These are phyloP conservation scores for Penicillium psychrosexuale DNA, from an alignment of 2,329 filamentous ascomycete genomes.

Conservation along the genomic window DNA sequence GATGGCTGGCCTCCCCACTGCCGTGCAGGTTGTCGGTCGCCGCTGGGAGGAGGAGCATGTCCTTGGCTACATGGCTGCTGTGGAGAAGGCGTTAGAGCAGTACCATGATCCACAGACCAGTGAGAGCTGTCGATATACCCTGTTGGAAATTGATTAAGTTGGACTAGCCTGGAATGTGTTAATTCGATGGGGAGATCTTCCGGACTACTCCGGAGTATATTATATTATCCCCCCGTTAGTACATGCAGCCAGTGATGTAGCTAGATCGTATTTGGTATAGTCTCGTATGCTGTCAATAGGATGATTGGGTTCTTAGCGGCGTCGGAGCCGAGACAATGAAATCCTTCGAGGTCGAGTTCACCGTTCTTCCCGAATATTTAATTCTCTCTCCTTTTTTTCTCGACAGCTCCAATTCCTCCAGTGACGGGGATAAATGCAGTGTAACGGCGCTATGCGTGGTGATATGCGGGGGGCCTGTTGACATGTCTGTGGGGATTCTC, in stretches of 20 bases:
- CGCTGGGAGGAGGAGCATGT: constrained; percentile 86
- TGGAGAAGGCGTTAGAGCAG: constrained; percentile 69
- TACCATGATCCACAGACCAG: constrained; percentile 33
- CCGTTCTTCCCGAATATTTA: background rate
- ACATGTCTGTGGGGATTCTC: background rate
- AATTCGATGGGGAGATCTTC: background rate
- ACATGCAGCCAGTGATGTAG: no score
- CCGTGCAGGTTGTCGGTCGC: constrained; percentile 76
- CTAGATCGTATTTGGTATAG: background rate
- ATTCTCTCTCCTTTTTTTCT: background rate
- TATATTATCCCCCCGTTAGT: background rate
- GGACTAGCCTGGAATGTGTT: background rate
- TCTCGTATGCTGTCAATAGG: background rate
- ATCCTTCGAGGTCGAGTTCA: background rate
- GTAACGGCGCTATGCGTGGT: background rate
- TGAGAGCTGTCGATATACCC: constrained; percentile 34
- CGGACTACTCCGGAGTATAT: background rate
- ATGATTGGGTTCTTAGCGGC: background rate
- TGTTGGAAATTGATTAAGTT: constrained; percentile 38
- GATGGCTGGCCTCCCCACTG: constrained; percentile 87
- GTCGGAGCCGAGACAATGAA: background rate
- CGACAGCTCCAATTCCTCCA: background rate
- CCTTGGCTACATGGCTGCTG: constrained; percentile 70
- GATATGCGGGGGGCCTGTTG: background rate
- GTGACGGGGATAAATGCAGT: background rate